Conservation (phyloP, 2,329 filamentous ascomycete species). For the Phialemonium atrogriseum region DNA sequence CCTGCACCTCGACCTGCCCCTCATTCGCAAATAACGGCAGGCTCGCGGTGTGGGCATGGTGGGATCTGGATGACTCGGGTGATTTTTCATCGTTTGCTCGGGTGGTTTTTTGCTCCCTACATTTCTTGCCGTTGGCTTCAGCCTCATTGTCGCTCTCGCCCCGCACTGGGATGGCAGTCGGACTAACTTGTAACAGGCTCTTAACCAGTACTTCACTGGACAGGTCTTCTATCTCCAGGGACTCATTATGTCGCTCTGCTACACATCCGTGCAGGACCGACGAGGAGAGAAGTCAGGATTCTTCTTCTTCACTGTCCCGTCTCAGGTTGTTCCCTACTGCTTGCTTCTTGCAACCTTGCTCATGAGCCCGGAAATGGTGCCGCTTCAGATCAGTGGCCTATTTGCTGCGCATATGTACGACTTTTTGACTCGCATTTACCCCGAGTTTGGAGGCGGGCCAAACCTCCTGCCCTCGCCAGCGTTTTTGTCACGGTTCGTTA, state of each 20-base stretch:
- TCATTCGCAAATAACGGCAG: conserved; percentile 61
- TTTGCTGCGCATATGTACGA: conserved; percentile 84
- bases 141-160: neutral
- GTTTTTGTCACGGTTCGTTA: conserved; percentile 61
- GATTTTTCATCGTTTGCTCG: conserved; percentile 48
- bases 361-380: conserved; percentile 47
- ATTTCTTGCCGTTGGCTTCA: conserved; percentile 26
- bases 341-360: conserved; percentile 71
- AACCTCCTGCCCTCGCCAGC: conserved; percentile 69
- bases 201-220: conserved; percentile 44
- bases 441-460: conserved; percentile 74
- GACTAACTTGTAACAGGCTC: conserved; percentile 26
- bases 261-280: conserved; percentile 82
- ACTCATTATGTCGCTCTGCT: conserved; percentile 70
- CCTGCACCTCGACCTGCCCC: conserved; percentile 52
- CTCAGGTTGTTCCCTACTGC: conserved; percentile 71
- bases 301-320: conserved; percentile 75
- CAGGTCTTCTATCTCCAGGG: conserved; percentile 48
- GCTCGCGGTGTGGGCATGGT: conserved; percentile 65
- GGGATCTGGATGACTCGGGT: conserved; percentile 66
- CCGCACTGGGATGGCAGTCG: neutral
- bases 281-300: conserved; percentile 68
- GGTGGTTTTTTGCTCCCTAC: conserved; percentile 58
- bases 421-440: conserved; percentile 82
- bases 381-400: conserved; percentile 67